Conservation (phyloP, 768 basidiomycete genomes). For the Cystofilobasidium bisporidii region DNA sequence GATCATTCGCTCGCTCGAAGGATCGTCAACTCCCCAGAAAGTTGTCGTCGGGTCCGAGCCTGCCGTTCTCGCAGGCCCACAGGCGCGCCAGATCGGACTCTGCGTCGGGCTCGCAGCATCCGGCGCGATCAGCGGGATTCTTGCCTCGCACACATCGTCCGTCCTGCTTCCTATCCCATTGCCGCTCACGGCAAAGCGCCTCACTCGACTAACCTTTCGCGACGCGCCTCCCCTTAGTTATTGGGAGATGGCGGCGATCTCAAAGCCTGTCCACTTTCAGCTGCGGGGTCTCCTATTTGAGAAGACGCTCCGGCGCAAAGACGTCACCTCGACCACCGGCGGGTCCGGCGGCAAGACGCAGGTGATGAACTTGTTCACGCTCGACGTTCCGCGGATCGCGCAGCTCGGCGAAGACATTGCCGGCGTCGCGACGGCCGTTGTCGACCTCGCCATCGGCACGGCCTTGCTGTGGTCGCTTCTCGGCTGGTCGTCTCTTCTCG, state of each 20-base stretch:
- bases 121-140: background rate
- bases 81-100: background rate
- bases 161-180: background rate
- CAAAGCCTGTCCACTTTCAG: slow-evolving; percentile 13
- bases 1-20: slow-evolving; percentile 20
- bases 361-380: slow-evolving; percentile 20
- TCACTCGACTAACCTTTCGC: background rate
- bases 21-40: too few species aligned
- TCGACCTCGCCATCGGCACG: slow-evolving; percentile 24
- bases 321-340: background rate
- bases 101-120: slow-evolving; percentile 7
- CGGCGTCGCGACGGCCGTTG: slow-evolving; percentile 13
- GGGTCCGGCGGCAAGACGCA: slow-evolving; percentile 1
- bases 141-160: slow-evolving; percentile 5
- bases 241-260: slow-evolving; percentile 4
- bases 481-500: slow-evolving; percentile 13
- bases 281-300: slow-evolving; percentile 14
- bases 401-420: background rate
- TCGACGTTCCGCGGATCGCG: slow-evolving; percentile 19
- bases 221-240: background rate
- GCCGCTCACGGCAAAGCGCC: background rate
- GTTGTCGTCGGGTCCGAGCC: too few species aligned
- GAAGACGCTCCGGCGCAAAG: slow-evolving; percentile 19
- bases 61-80: background rate
- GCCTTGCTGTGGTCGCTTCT: slow-evolving; percentile 13